Base-by-base conservation (phyloP, 1,284 basidiomycete genomes). In the Irpex rosettiformis region DNA sequence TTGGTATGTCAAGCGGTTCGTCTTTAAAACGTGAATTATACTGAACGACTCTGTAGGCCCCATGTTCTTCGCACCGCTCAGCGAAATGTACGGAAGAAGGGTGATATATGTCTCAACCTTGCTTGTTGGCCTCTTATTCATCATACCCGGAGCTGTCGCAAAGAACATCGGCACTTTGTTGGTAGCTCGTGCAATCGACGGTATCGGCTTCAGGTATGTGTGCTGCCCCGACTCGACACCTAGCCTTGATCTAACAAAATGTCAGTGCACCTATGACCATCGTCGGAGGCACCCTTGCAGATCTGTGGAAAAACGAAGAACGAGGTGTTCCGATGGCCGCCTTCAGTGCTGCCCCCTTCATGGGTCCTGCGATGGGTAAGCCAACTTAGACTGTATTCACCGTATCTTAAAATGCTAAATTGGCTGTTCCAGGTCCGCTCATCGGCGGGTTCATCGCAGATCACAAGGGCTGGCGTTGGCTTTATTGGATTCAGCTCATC, bases 101-200 rank as follows among this genome's bases (percentile, higher is more conserved):
- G 28, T 60, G 13, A 8, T 60, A 37, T 62, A 58, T 27, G 52
- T 60, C 24, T 52, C 58, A 21, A 54, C 61, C 18, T 52, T 58
- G 25, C 43, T 59, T 13, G 13, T 62, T 16, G 58, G 54, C 7
- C 42, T 62, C 28, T 60, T 73, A 30, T 71, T 73, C 63, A 70
- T 69, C 57, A 72, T 74, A 29, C 71, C 69, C 66, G 59, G 69
- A 10, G 84, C 85, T 0, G 73, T 88, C 3, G 74, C 82, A 0
- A 72, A 74, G 13, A 88, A 88, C 70, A 83, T 81, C 7, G 81
- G 74, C 7, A 72, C 79, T 0, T 75, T 88, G 53, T 76, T 89
- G 58, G 72, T 83, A 54, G 84, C 86, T 69, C 79, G 86, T 4
- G 85, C 88, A 71, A 69, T 89, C 16, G 76, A 79, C 10, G 86